phyloP scores from a whole-genome alignment of 225 moss, liverwort and hornwort species.

The Anthoceros angustus region DNA sequence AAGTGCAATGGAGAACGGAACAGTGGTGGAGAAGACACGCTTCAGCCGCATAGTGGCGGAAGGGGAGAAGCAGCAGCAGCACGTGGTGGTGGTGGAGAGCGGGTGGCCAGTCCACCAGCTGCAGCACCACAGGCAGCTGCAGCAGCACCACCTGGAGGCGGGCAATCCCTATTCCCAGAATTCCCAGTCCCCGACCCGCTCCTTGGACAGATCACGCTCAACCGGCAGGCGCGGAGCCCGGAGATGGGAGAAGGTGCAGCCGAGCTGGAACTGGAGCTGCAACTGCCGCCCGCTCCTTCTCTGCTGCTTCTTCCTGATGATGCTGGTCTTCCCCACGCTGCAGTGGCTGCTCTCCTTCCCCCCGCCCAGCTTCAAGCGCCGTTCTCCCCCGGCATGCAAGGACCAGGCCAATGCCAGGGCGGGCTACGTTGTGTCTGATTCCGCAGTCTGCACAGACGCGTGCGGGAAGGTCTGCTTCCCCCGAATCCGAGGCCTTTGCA shows the following conservation, averaged over 20 bases:
- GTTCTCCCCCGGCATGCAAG: conserved; percentile 13
- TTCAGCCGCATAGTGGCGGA: too few relatives aligned
- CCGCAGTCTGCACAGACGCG: conserved; percentile 32
- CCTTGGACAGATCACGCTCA: too few relatives aligned
- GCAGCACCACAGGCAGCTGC: too few relatives aligned
- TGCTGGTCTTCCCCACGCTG: conserved; percentile 26
- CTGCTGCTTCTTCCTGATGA: conserved; percentile 22
- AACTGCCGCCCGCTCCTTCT: conserved; percentile 23
- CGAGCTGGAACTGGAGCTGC: conserved; percentile 13
- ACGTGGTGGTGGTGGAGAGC: too few relatives aligned
- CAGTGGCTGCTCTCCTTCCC: conserved; percentile 44
- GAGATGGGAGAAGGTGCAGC: background rate
- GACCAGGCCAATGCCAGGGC: conserved; percentile 13
- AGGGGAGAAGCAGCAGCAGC: too few relatives aligned
- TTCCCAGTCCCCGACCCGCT: too few relatives aligned
- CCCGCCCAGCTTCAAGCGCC: conserved; percentile 22
- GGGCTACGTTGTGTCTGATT: conserved; percentile 17
- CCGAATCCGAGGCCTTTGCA: conserved; percentile 42
- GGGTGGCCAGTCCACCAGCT: too few relatives aligned
- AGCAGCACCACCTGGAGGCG: too few relatives aligned
- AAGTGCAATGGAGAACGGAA: too few relatives aligned
- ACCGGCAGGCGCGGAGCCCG: too few relatives aligned
- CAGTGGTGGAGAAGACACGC: too few relatives aligned
- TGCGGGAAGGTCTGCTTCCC: conserved; percentile 53
- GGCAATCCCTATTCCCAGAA: too few relatives aligned